phyloP scores from a whole-genome alignment of 1,139 yeast species.

The Kodamaea ohmeri region DNA sequence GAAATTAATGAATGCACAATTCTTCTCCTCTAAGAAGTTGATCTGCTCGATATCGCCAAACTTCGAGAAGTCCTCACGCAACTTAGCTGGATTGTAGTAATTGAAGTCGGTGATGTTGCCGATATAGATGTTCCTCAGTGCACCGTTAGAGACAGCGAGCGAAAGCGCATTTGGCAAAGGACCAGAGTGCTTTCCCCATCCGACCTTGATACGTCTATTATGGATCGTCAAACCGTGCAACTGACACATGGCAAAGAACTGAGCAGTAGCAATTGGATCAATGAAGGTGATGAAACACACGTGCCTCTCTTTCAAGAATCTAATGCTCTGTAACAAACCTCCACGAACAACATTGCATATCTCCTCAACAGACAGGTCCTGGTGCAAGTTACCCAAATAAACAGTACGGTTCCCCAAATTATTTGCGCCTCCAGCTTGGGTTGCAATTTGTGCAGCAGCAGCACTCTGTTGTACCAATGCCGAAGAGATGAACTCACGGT shows the following conservation, averaged over 20 bases:
- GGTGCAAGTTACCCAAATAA: slow-evolving; percentile 83
- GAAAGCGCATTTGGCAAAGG: slow-evolving; percentile 80
- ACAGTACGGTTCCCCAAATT: slow-evolving; percentile 91
- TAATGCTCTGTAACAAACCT: slow-evolving; percentile 74
- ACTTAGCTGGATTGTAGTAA: slow-evolving; percentile 53
- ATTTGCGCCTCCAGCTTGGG: slow-evolving; percentile 72
- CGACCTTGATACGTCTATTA: slow-evolving; percentile 77
- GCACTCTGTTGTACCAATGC: slow-evolving; percentile 67
- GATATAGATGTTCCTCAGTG: slow-evolving; percentile 85
- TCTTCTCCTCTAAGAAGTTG: slow-evolving; percentile 73
- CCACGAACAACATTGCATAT: slow-evolving; percentile 93
- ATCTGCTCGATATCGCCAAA: slow-evolving; percentile 84
- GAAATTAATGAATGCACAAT: slow-evolving; percentile 80
- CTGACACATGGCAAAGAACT: slow-evolving; percentile 85
- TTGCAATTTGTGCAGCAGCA: slow-evolving; percentile 71
- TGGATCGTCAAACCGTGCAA: slow-evolving; percentile 79
- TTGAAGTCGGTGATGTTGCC: slow-evolving; percentile 56
- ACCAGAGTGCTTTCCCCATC: slow-evolving; percentile 97
- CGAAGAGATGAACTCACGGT: slow-evolving; percentile 59
- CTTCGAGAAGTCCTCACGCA: slow-evolving; percentile 62
- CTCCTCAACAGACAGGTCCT: slow-evolving; percentile 83
- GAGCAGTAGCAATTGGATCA: slow-evolving; percentile 91
- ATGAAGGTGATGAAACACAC: slow-evolving; percentile 91
- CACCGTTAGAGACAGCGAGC: slow-evolving; percentile 89
- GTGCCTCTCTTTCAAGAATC: slow-evolving; percentile 74